Evolutionary conservation across 495 filamentous ascomycete genomes (phyloP).

Genomic region (Aspergillus carlsbadensis): DNA sequence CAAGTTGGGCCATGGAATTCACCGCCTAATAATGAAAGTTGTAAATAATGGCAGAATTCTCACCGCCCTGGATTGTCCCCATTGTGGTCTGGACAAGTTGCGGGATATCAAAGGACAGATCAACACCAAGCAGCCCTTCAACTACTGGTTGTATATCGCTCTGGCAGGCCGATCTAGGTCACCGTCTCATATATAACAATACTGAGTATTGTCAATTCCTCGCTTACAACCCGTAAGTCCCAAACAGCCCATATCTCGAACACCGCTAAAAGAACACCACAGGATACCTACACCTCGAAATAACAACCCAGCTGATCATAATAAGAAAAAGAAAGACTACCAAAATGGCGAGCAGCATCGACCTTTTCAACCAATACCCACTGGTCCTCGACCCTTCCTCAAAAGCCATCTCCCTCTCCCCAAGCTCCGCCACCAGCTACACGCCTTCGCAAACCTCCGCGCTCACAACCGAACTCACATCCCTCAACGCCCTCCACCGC

Average conservation of each 20-base stretch:
- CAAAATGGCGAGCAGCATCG: constrained; percentile 44
- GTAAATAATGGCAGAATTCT: not conserved
- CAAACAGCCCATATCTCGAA: not conserved
- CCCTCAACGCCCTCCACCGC: constrained; percentile 74
- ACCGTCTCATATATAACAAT: not conserved
- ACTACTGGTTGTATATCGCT: not conserved
- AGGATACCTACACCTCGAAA: not conserved
- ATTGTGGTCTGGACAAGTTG: constrained; percentile 18
- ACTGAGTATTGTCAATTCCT: not conserved
- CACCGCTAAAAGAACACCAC: not conserved
- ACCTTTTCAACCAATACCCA: constrained; percentile 82
- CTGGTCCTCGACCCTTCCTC: constrained; percentile 73
- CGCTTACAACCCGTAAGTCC: not conserved
- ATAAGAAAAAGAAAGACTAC: too few species aligned
- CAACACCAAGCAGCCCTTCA: not conserved
- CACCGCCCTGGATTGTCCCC: constrained; percentile 1
- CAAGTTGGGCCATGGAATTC: not conserved
- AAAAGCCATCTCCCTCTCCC: constrained; percentile 69
- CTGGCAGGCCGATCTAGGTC: not conserved
- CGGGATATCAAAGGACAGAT: constrained; percentile 1
- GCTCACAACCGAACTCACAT: constrained; percentile 63
- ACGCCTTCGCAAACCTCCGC: constrained; percentile 32
- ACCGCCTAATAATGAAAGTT: not conserved
- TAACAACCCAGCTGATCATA: too few species aligned
- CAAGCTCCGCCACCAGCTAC: constrained; percentile 29